Percentiles rank a stretch among this genome's conserved stretches.
phyloP scores from a whole-genome alignment of 2,329 filamentous ascomycete genomes.

The Xylariaceae sp. region DNA sequence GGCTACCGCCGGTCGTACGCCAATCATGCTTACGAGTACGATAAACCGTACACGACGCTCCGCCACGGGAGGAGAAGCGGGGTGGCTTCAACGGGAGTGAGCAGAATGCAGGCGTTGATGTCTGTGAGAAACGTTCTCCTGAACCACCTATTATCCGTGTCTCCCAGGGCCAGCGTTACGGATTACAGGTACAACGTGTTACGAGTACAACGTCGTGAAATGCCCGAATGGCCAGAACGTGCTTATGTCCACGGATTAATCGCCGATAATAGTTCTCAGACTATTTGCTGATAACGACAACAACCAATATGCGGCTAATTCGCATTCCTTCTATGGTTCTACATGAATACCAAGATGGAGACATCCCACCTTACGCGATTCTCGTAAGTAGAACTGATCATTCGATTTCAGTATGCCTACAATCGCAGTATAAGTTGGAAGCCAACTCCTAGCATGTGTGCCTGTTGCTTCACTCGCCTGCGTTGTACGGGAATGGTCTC shows the following conservation, averaged over 20 bases:
- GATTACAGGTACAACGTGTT: neutral
- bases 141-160: no score
- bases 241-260: neutral
- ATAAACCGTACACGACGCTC: no score
- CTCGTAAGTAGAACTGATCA: neutral
- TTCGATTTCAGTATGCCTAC: no score
- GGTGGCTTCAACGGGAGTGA: no score
- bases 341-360: constrained; percentile 2
- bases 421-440: neutral
- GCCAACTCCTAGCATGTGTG: neutral
- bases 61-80: no score
- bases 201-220: neutral
- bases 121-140: no score
- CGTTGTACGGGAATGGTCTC: no score
- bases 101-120: no score
- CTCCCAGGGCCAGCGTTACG: no score
- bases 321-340: constrained; percentile 1
- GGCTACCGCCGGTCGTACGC: no score
- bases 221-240: neutral
- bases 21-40: no score
- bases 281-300: neutral
- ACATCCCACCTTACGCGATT: constrained; percentile 8
- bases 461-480: neutral
- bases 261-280: neutral
- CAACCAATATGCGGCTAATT: constrained; percentile 5